Evolutionary conservation across 192 early-diverging fungal genomes (phyloP), one percentile per base, ranked within the genome.

Genomic region (Backusella sp.): DNA sequence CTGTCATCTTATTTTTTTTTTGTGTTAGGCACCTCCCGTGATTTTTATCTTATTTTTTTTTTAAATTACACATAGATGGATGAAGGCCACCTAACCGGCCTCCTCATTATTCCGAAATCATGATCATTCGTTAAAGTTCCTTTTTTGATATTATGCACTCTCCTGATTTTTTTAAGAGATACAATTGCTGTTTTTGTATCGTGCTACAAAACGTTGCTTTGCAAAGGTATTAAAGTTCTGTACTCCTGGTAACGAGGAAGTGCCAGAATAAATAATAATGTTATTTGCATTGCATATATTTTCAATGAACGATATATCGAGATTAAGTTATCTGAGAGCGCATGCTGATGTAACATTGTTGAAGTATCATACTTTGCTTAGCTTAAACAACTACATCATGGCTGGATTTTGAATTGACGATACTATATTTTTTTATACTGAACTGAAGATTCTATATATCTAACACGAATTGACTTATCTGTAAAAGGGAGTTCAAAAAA

Each of bases 1-100:
- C 52, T 53, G 52, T 53, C 52, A 53, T 53, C 49, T 52, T 52
- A n/a, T 53, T 53, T 53, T 21, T 53, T 53, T 53, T 53, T 53
- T 53, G 15, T 44, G n/a, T 6, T 7, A 53, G 15, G 21, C 19
- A 53, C n/a, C n/a, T 7, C 49, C 49, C 49, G n/a, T 53, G 49
- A 53, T 21, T 19, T 53, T 53, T n/a, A 1, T 36, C 8, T 36
- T 36, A 6, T 36, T 1, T 37, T 37, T 39, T 39, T 39, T 39
- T 12, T 1, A 23, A 53, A n/a, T 6, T 53, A 53, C 19, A 23
- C n/a, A 53, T 1, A 6, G 6, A 19, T 52, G 17, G 46, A 7
- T 32, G 17, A 19, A 23, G 2, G 6, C 6, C 2, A 2, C 6
- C 6, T 53, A 23, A 21, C n/a, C 52, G 23, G 17, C 6, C 52